Conservation (phyloP, 2,329 filamentous ascomycete genomes). For the Pseudogymnoascus sp. region DNA sequence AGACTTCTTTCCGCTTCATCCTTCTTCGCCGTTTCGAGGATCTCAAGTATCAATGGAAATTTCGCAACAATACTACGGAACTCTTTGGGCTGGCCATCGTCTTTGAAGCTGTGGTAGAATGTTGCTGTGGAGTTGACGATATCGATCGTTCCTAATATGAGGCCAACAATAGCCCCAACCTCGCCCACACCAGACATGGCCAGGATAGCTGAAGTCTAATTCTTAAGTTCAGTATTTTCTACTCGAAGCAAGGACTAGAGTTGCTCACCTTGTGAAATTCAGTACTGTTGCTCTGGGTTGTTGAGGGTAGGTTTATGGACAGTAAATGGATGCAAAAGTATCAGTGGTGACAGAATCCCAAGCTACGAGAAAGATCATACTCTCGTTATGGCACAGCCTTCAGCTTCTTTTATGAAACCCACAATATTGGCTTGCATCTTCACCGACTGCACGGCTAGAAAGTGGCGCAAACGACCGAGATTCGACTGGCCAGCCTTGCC, state of each 20-base stretch:
- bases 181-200: neutral
- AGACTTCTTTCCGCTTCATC: no score
- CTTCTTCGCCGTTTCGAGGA: no score
- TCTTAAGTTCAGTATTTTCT: neutral
- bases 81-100: conserved; percentile 22
- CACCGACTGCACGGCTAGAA: neutral
- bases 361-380: no score
- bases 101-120: no score
- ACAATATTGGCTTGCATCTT: neutral
- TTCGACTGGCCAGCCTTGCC: neutral
- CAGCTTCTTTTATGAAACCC: neutral
- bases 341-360: no score
- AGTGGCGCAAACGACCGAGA: neutral
- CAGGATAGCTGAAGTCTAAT: neutral
- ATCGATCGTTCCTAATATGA: conserved; percentile 25
- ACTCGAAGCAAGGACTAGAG: no score
- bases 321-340: no score
- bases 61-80: conserved; percentile 22
- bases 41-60: conserved; percentile 23
- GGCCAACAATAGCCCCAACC: conserved; percentile 21
- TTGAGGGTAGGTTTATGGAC: no score
- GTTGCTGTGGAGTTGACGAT: conserved; percentile 25
- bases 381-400: no score
- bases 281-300: no score
- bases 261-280: no score